Evolutionary conservation across 2,329 filamentous ascomycete species (phyloP), one percentile per base, ranked within the genome.

Genomic region (Penicillium sp.): DNA sequence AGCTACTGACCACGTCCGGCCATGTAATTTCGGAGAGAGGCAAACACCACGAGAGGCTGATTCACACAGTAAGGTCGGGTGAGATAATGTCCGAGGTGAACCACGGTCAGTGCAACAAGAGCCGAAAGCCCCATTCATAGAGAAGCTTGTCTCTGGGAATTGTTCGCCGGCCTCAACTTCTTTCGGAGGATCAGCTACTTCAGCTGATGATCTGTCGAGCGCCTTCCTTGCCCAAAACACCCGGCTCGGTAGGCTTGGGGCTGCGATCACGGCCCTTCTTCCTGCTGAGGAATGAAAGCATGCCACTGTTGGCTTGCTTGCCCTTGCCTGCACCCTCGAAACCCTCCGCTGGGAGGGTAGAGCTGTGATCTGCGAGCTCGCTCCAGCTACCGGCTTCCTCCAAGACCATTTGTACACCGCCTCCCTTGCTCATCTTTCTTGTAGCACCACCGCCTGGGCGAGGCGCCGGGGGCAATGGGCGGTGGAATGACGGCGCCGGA

Each of bases 211-310:
- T 86, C 66, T 92, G 89, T 75, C 95, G 85, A 12, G 95, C 93
- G 17, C 95, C 95, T 76, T 98, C 93, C 75, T 98, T 98, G 60
- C 95, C 95, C 61, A 99, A 75, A 8, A 99, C 93, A 61, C 95
- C 95, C 59, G 92, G 87, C 80, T 98, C 93, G 76, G 92, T 94
- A 28, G 93, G 93, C 80, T 97, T 97, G 1, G 95, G 95, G 75
- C 93, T 97, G 77, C 93, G 89, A 59, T 93, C 92, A 65, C 93
- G 85, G 30, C 93, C 92, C 81, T 92, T 97, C 81, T 96, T 97
- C 72, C 93, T 85, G 67, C 87, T 91, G 63, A 98, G 83, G 76
- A 99, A 96, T 1, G 92, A 91, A 67, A 98, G 89, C 85, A 97
- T 94, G 56, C 93, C 92, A 19, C 89, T 88, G 56, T 77, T 79